phyloP scores from a whole-genome alignment of 2,329 filamentous ascomycete species.

The Botrytis aclada region DNA sequence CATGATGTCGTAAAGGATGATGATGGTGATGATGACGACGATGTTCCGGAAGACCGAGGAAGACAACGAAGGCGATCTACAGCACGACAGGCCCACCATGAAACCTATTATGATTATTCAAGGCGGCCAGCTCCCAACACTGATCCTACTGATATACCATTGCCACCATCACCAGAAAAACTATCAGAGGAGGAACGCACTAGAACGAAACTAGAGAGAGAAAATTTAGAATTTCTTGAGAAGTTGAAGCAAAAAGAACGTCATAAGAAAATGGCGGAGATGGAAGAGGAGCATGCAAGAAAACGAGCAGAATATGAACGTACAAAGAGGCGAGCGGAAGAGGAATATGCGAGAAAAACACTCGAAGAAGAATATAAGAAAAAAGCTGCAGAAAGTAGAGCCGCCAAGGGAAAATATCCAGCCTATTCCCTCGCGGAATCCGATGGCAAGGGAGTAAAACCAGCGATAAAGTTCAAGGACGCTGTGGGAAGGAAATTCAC shows the following conservation, averaged over 20 bases:
- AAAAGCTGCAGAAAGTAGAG: background rate
- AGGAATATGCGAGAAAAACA: background rate
- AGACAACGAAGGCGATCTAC: background rate
- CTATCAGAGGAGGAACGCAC: background rate
- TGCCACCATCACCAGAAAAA: slow-evolving; percentile 3
- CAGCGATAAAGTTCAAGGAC: slow-evolving; percentile 70
- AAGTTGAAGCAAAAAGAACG: background rate
- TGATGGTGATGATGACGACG: too few relatives aligned
- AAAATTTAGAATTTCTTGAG: background rate
- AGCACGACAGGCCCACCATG: background rate
- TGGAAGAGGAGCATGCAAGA: background rate
- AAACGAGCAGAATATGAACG: background rate
- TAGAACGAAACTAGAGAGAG: background rate
- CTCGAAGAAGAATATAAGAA: background rate
- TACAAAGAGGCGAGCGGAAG: background rate
- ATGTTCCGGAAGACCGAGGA: background rate
- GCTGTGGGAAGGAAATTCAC: slow-evolving; percentile 87
- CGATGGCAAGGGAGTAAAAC: background rate
- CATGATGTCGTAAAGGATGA: too few relatives aligned
- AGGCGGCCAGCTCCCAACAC: background rate
- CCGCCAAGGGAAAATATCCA: background rate
- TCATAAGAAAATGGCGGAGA: background rate
- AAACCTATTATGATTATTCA: background rate
- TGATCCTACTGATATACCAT: background rate
- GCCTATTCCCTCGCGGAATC: background rate